Conservation (phyloP, 306 rosid species). For the Quercus gilva region DNA sequence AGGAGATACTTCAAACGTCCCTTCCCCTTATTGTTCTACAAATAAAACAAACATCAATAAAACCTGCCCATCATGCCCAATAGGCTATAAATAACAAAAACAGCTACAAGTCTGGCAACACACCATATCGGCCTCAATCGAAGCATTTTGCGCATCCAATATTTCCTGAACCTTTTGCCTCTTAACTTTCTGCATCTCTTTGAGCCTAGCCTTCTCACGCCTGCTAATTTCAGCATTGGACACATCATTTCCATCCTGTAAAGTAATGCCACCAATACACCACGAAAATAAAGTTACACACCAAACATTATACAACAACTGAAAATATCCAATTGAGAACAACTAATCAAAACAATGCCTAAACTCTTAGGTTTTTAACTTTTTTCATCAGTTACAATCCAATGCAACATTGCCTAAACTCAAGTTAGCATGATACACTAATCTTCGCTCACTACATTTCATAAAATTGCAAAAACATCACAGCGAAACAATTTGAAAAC, state of each 20-base stretch:
- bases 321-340: not conserved
- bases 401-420: not conserved
- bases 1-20: conserved; percentile 94
- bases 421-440: not conserved
- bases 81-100: not conserved
- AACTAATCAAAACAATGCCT: not conserved
- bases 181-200: conserved; percentile 69
- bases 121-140: conserved; percentile 94
- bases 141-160: conserved; percentile 76
- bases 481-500: not conserved
- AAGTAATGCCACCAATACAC: not conserved
- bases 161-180: conserved; percentile 91
- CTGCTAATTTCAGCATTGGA: conserved; percentile 57
- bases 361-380: too few relatives aligned
- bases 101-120: conserved; percentile 6
- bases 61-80: not conserved
- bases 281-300: not conserved
- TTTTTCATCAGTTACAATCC: not conserved
- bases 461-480: not conserved
- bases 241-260: conserved; percentile 42
- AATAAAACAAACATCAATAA: not conserved
- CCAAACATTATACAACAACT: not conserved
- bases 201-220: conserved; percentile 87
- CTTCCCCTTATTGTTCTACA: conserved; percentile 76
- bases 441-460: not conserved